Evolutionary conservation across 2,329 filamentous ascomycete species (phyloP).

Genomic region (Thelonectria discophora): DNA sequence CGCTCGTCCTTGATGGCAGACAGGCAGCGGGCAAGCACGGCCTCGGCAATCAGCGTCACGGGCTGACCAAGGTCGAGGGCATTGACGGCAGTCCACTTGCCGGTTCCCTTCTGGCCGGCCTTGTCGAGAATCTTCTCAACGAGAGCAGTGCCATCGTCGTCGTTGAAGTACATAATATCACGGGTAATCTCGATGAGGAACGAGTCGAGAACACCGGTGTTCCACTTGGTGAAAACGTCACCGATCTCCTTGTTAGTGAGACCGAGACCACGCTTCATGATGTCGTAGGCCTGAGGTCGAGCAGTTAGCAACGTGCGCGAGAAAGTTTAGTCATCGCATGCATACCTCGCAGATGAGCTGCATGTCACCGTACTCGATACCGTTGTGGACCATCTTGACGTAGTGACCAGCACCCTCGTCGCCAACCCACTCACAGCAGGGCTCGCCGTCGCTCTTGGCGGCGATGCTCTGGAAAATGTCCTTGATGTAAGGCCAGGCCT

Average conservation of each 20-base stretch:
- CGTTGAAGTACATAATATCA: slow-evolving; percentile 98
- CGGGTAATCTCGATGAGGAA: slow-evolving; percentile 99
- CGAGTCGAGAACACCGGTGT: slow-evolving; percentile 97
- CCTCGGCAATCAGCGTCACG: slow-evolving; percentile 96
- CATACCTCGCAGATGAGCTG: slow-evolving; percentile 98
- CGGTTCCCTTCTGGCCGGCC: slow-evolving; percentile 98
- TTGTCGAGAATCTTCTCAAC: slow-evolving; percentile 99
- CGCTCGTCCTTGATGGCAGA: slow-evolving; percentile 96
- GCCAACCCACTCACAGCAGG: slow-evolving; percentile 99
- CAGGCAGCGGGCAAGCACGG: slow-evolving; percentile 93
- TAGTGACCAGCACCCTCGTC: slow-evolving; percentile 99
- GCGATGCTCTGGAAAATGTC: slow-evolving; percentile 98
- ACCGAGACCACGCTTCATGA: slow-evolving; percentile 97
- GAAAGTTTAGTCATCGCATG: neutral
- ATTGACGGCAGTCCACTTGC: slow-evolving; percentile 99
- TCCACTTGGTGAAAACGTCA: slow-evolving; percentile 94
- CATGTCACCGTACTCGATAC: slow-evolving; percentile 99
- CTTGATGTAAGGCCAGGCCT: slow-evolving; percentile 98
- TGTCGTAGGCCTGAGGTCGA: slow-evolving; percentile 85
- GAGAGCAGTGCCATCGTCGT: slow-evolving; percentile 88
- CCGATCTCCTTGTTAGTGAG: slow-evolving; percentile 93
- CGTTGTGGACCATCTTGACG: slow-evolving; percentile 99
- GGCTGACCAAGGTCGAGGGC: slow-evolving; percentile 98
- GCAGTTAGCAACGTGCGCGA: slow-evolving; percentile 30
- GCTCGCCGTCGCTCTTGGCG: slow-evolving; percentile 95